phyloP scores from a whole-genome alignment of 192 early-diverging fungal species.

The Entomortierella lignicola region DNA sequence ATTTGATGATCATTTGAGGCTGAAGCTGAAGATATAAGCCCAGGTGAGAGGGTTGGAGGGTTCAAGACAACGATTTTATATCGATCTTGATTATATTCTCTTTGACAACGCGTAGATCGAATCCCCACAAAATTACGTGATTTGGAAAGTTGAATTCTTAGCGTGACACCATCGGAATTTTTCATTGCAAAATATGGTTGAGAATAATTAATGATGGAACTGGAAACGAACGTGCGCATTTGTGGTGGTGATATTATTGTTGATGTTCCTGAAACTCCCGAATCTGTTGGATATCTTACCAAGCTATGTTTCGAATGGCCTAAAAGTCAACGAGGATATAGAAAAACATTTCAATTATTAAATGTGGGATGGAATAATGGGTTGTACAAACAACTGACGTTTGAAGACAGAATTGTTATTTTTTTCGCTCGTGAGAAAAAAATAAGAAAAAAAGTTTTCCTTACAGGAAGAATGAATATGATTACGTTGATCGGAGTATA shows the following conservation, averaged over 20 bases:
- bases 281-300: too few relatives aligned
- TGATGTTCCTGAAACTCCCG: background rate
- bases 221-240: conserved; percentile 4
- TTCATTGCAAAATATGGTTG: conserved; percentile 47
- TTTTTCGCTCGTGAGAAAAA: background rate
- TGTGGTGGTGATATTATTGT: background rate
- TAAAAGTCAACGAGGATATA: background rate
- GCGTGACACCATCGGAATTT: conserved; percentile 48
- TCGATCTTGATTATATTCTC: conserved; percentile 67
- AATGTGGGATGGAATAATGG: background rate
- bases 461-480: background rate
- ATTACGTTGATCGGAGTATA: background rate
- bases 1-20: background rate
- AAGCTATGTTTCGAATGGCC: background rate
- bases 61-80: conserved; percentile 59
- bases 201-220: background rate
- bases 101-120: conserved; percentile 63
- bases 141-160: conserved; percentile 59
- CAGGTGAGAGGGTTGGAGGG: conserved; percentile 6
- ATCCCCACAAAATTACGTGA: conserved; percentile 62
- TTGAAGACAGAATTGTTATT: background rate
- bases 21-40: too few relatives aligned
- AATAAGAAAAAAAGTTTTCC: background rate
- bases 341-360: background rate
- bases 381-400: background rate